Percentiles rank a stretch among this genome's conserved stretches.
These are phyloP conservation scores for Hortiboletus flavorubellus DNA, from an alignment of 768 basidiomycete species.

Conservation along the genomic window DNA sequence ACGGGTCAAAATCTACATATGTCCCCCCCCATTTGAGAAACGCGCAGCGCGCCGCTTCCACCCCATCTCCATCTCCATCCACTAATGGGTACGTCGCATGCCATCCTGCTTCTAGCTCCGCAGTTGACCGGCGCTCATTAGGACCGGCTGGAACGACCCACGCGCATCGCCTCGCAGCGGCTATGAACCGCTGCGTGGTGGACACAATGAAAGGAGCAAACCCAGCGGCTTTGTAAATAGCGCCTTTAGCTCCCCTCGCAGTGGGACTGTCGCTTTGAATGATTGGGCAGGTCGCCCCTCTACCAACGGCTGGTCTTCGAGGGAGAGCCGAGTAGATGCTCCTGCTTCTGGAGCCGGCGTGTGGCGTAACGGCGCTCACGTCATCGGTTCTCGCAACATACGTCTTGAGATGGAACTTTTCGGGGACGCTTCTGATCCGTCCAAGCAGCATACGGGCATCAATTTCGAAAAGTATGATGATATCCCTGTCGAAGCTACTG, in stretches of 20 bases:
- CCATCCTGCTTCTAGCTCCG: constrained; percentile 12
- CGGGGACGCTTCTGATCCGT: constrained; percentile 81
- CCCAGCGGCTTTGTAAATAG: constrained; percentile 41
- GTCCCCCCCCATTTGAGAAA: constrained; percentile 87
- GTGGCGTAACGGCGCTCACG: constrained; percentile 90
- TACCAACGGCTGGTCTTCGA: constrained; percentile 37
- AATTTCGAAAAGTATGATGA: constrained; percentile 99
- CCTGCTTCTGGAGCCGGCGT: constrained; percentile 50
- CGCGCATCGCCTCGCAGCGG: constrained; percentile 61
- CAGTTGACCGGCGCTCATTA: constrained; percentile 28
- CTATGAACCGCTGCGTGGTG: constrained; percentile 41
- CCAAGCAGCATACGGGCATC: constrained; percentile 93
- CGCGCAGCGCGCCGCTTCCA: constrained; percentile 79
- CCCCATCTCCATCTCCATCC: constrained; percentile 33
- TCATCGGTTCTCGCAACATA: constrained; percentile 77
- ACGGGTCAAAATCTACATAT: constrained; percentile 70
- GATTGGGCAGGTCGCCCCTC: constrained; percentile 44
- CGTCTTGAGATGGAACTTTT: constrained; percentile 96
- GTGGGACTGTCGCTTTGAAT: constrained; percentile 19
- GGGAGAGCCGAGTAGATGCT: constrained; percentile 31
- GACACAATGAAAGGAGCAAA: constrained; percentile 35
- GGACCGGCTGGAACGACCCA: constrained; percentile 75
- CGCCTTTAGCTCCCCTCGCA: constrained; percentile 35
- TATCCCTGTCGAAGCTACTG: constrained; percentile 98
- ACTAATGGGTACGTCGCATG: constrained; percentile 50